Evolutionary conservation across 2,329 filamentous ascomycete species (phyloP).

Genomic region (Aspergillus sp.): DNA sequence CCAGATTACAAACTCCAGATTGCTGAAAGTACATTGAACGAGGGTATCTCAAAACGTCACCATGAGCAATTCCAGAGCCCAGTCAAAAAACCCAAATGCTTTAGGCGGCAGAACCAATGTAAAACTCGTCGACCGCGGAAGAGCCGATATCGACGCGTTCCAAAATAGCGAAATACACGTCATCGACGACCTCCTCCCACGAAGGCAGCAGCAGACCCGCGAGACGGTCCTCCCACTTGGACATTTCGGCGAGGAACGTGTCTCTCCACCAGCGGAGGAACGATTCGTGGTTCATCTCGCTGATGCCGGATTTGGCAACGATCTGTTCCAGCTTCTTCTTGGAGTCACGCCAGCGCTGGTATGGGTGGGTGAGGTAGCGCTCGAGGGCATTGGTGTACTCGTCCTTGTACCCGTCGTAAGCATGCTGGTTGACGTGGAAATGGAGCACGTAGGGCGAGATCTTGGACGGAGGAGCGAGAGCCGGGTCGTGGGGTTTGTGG

Average conservation of each 20-base stretch:
- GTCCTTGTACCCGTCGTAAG: conserved; percentile 11
- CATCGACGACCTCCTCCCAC: conserved; percentile 17
- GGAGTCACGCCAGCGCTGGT: conserved; percentile 9
- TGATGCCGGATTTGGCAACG: conserved; percentile 6
- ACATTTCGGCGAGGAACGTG: conserved; percentile 16
- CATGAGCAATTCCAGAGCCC: too few species aligned
- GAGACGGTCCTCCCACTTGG: conserved; percentile 17
- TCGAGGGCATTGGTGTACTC: conserved; percentile 5
- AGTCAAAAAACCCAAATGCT: too few species aligned
- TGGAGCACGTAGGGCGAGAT: conserved; percentile 15
- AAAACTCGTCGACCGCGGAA: conserved; percentile 6
- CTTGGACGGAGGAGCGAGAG: conserved; percentile 15
- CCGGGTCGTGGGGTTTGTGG: conserved; percentile 6
- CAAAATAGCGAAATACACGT: conserved; percentile 15
- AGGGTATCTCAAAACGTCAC: too few species aligned
- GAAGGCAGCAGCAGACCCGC: conserved; percentile 14
- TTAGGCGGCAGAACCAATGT: conserved; percentile 1
- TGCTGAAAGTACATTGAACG: too few species aligned
- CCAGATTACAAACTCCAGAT: too few species aligned
- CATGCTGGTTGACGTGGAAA: conserved; percentile 13
- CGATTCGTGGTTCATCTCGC: conserved; percentile 8
- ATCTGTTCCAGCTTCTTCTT: conserved; percentile 7
- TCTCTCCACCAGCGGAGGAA: conserved; percentile 18
- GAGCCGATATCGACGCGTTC: conserved; percentile 19
- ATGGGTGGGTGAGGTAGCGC: conserved; percentile 6